phyloP scores from a whole-genome alignment of 2,329 filamentous ascomycete genomes.

The Apiospora pterosperma region DNA sequence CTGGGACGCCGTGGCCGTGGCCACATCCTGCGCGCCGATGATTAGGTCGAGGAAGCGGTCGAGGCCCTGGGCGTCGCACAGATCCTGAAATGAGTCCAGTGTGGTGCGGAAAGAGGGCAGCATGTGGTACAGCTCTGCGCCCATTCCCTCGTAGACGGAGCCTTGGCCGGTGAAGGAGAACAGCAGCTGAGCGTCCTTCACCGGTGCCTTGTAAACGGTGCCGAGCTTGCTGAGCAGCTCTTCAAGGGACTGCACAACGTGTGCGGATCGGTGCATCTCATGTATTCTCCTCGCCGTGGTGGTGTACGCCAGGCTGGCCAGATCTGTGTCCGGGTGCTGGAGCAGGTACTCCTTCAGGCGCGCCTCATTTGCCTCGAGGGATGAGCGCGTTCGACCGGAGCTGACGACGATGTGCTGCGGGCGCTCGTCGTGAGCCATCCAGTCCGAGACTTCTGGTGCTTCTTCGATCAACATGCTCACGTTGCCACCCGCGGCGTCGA shows the following conservation, averaged over 20 bases:
- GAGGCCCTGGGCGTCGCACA: neutral
- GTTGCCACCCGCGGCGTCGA: slow-evolving; percentile 27
- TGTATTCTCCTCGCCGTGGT: slow-evolving; percentile 3
- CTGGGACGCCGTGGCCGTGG: neutral
- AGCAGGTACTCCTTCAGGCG: neutral
- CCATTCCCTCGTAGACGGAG: slow-evolving; percentile 27
- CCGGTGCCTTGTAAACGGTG: neutral
- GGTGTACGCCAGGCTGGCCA: neutral
- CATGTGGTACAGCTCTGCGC: slow-evolving; percentile 23
- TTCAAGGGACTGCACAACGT: neutral
- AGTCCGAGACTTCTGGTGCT: slow-evolving; percentile 13
- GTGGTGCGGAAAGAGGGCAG: slow-evolving; percentile 21
- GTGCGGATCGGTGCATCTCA: neutral
- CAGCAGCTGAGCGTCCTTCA: slow-evolving; percentile 7
- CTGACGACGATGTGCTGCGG: slow-evolving; percentile 6
- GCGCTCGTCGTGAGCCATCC: neutral
- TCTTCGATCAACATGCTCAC: slow-evolving; percentile 18
- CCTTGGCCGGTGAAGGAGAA: slow-evolving; percentile 35
- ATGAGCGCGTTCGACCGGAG: slow-evolving; percentile 3
- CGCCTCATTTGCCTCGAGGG: neutral
- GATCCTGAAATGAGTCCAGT: slow-evolving; percentile 11
- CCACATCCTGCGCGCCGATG: neutral
- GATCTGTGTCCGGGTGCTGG: neutral
- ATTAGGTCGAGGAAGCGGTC: neutral
- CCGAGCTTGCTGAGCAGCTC: neutral